Base-by-base conservation (phyloP, 2,329 filamentous ascomycete genomes). In the Clarireedia paspali region DNA sequence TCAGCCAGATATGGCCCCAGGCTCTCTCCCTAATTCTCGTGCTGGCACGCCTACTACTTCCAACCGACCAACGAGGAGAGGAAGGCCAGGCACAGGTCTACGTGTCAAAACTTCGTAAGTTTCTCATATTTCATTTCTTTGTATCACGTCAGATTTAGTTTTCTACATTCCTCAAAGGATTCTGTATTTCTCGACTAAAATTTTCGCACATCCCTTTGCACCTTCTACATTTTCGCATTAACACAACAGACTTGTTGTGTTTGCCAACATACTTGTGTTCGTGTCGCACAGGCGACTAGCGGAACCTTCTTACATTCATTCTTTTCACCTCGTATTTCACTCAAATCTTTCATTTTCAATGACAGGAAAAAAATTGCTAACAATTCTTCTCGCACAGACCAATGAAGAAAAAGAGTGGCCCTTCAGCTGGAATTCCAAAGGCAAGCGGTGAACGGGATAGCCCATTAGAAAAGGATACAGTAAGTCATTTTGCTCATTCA, bases 101-200 rank as follows among this genome's bases (percentile, higher is more conserved):
- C 82, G 84, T 62, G 78, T 86, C 67, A 87, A 88, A 72, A 80
- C 78, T 70, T 88, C 85, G 84, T 85, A 74, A 79, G 83, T 84
- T 27, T 60, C 63, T 63, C 59, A 61, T 57, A 52, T 26, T 55
- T 60, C 46, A 50, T 45, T 52, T 55, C 36, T 47, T 51, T 49
- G 59, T 42, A 42, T 46, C 52, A 39, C 36, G 47, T 55, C 53
- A 50, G 47, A 46, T 39, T 55, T 27, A 30, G n/a, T 36, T 55
- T 24, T 27, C 38, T 55, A 30, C 20, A 23, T 54, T 44, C 36
- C 39, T 58, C 44, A 39, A 51, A 49, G 52, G 44, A 54, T 42
- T 54, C 42, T 34, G 39, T 45, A 38, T 55, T 36, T 27, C 23
- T 50, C 12, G 27, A 50, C 44, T 23, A 23, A 36, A 50, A 26